Evolutionary conservation across 2,329 filamentous ascomycete species (phyloP).

Genomic region (Dothidotthia symphoricarpi): DNA sequence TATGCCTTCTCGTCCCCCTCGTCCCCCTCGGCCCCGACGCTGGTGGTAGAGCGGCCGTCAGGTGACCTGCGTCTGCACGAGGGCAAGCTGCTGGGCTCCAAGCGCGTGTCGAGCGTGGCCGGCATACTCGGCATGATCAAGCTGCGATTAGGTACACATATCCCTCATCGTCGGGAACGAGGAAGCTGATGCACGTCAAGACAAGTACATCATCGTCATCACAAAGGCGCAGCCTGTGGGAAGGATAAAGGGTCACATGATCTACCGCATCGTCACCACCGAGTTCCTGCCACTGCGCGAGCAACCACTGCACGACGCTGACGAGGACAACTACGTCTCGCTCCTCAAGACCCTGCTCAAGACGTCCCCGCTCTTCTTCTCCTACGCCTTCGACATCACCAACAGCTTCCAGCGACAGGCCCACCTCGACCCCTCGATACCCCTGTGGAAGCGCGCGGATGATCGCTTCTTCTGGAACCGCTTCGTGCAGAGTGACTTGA

Average conservation of each 20-base stretch:
- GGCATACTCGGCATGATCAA: conserved; percentile 94
- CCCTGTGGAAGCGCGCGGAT: conserved; percentile 88
- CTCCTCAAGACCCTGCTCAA: conserved; percentile 80
- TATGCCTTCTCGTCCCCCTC: conserved; percentile 98
- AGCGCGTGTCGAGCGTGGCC: conserved; percentile 89
- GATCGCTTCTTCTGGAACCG: conserved; percentile 99
- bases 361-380: conserved; percentile 92
- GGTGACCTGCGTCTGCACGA: conserved; percentile 86
- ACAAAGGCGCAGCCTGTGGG: conserved; percentile 91
- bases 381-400: conserved; percentile 93
- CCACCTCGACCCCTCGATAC: conserved; percentile 66
- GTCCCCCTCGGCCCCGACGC: conserved; percentile 79
- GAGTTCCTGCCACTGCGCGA: conserved; percentile 94
- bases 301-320: conserved; percentile 82
- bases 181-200: conserved; percentile 41
- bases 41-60: conserved; percentile 87
- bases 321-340: conserved; percentile 87
- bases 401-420: conserved; percentile 96
- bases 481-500: conserved; percentile 86
- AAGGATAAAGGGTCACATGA: conserved; percentile 89
- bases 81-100: conserved; percentile 70
- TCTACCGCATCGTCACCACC: conserved; percentile 87
- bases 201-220: conserved; percentile 97
- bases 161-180: conserved; percentile 1
- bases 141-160: conserved; percentile 73